Evolutionary conservation across 2,329 filamentous ascomycete species (phyloP).

Genomic region (Colletotrichum sp.): DNA sequence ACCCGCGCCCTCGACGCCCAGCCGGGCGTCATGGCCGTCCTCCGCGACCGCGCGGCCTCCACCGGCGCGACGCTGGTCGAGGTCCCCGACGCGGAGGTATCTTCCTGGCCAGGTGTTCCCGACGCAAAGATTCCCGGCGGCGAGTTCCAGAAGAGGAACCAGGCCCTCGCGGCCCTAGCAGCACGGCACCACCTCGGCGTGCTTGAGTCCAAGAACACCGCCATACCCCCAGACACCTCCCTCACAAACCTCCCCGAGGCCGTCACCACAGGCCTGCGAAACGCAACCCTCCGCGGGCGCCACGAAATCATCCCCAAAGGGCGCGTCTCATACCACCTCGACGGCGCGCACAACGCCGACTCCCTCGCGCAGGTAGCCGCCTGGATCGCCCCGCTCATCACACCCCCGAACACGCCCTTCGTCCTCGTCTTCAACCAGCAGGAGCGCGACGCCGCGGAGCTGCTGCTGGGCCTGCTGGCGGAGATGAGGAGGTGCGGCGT

Average conservation of each 20-base stretch:
- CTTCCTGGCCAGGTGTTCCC: conserved; percentile 20
- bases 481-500: conserved; percentile 24
- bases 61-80: conserved; percentile 51
- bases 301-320: conserved; percentile 68
- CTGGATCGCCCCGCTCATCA: conserved; percentile 70
- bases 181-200: conserved; percentile 24
- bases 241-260: conserved; percentile 54
- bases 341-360: conserved; percentile 92
- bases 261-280: conserved; percentile 76
- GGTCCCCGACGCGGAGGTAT: conserved; percentile 1
- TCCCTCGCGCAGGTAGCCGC: conserved; percentile 81
- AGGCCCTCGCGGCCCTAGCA: conserved; percentile 56
- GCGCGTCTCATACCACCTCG: conserved; percentile 80
- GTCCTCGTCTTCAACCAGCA: conserved; percentile 90
- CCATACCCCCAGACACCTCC: conserved; percentile 37
- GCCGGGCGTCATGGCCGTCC: conserved; percentile 47
- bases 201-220: conserved; percentile 43
- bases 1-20: conserved; percentile 30
- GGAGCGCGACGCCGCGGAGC: conserved; percentile 59
- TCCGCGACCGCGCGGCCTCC: conserved; percentile 56
- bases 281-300: conserved; percentile 79
- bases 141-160: conserved; percentile 65
- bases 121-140: conserved; percentile 57
- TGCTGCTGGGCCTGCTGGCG: conserved; percentile 53
- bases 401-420: conserved; percentile 37